Evolutionary conservation across 345 rosid genomes (phyloP), one percentile per base, ranked within the genome.

Genomic region (Geranium brycei): DNA sequence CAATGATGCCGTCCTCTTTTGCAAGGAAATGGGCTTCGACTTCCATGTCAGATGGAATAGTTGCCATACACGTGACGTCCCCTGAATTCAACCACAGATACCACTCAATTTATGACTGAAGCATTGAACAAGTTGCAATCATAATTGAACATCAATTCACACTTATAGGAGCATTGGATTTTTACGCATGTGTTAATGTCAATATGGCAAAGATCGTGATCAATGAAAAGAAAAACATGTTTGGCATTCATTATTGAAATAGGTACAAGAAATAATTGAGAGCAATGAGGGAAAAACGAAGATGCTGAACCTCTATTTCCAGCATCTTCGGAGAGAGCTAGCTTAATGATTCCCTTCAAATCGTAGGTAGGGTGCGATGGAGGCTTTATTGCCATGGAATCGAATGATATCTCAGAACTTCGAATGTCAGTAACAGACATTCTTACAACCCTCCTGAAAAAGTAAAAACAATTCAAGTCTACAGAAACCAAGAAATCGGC

Each of bases 1-100:
- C 97, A 63, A 93, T 69, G 65, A 91, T 78, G 58, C 99, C 99
- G 71, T 88, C 89, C 70, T 91, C 99, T 65, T 93, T 91, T 0
- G 92, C 97, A 74, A 93, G 76, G 81, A 93, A 93, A 80, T 78
- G 74, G 71, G 95, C 97, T 81, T 85, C 99, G 67, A 84, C 97
- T 75, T 91, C 91, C 95, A 74, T 76, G 59, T 87, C 96, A 62
- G 68, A 56, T 4, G 95, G 97, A 74, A 91, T 80, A 28, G 96
- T 91, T 62, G 97, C 96, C 89, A 85, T 58, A 80, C 97, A 88
- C 35, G 99, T 88, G 59, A 93, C 96, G 71, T 93, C 96, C 67
- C 97, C 96, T 93, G 80, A 73, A 60, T 58, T 62, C 59, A 66
- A 63, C 69, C 61, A 72, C 30, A 70, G 15, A 71, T 31, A 61